Percentiles rank a stretch among this genome's conserved stretches.
These are phyloP conservation scores for Quercus rubra DNA, from an alignment of 306 rosid species.

Conservation along the genomic window DNA sequence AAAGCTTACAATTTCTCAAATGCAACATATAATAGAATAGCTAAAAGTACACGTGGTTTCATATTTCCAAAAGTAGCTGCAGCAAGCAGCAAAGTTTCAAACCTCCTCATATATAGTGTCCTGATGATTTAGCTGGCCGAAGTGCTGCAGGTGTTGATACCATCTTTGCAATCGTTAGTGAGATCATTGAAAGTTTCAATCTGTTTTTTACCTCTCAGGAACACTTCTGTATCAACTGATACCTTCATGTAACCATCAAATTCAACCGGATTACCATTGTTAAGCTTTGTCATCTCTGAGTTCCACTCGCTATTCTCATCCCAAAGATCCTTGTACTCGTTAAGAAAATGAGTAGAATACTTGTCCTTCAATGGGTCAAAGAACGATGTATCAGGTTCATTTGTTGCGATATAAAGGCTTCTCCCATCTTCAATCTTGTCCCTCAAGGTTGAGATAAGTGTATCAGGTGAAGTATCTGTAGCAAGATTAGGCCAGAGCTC, in stretches of 20 bases:
- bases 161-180: conserved; percentile 95
- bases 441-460: conserved; percentile 66
- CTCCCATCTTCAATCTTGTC: conserved; percentile 84
- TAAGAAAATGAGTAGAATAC: conserved; percentile 80
- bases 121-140: conserved; percentile 45
- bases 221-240: conserved; percentile 92
- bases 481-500: conserved; percentile 98
- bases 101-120: conserved; percentile 18
- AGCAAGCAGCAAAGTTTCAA: conserved; percentile 30
- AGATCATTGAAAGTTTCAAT: conserved; percentile 92
- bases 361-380: conserved; percentile 87
- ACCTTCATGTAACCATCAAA: conserved; percentile 98
- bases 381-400: conserved; percentile 70
- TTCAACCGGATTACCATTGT: conserved; percentile 66
- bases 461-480: conserved; percentile 73
- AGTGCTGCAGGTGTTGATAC: conserved; percentile 72
- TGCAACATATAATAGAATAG: conserved; percentile 38
- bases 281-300: conserved; percentile 69
- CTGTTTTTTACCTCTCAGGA: conserved; percentile 95
- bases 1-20: conserved; percentile 54
- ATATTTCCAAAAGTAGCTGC: conserved; percentile 18
- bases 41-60: conserved; percentile 33
- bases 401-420: conserved; percentile 81
- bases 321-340: conserved; percentile 93
- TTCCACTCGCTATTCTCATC: conserved; percentile 80